These are phyloP conservation scores for Dionaea muscipula DNA, from an alignment of 179 eudicot genomes.

Conservation along the genomic window DNA sequence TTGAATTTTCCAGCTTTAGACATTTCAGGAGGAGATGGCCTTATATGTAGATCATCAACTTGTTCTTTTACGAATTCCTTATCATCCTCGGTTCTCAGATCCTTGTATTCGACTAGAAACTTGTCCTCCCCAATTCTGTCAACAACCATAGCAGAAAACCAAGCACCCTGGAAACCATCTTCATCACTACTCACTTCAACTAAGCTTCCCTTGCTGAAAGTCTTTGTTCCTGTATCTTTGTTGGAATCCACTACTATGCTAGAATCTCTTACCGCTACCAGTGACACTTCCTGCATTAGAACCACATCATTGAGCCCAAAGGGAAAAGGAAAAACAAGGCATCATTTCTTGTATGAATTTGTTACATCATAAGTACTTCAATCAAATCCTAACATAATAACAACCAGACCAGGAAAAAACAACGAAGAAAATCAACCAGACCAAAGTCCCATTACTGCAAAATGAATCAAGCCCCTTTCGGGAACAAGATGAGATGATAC, in stretches of 20 bases:
- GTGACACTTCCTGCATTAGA: constrained; percentile 15
- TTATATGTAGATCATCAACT: constrained; percentile 43
- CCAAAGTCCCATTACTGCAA: too few relatives aligned
- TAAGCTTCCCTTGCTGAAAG: constrained; percentile 28
- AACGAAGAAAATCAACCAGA: too few relatives aligned
- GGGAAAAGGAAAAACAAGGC: too few relatives aligned
- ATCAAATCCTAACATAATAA: too few relatives aligned
- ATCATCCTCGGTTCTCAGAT: constrained; percentile 54
- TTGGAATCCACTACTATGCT: constrained; percentile 1
- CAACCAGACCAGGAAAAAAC: too few relatives aligned
- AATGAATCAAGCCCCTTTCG: too few relatives aligned
- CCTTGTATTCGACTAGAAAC: constrained; percentile 50
- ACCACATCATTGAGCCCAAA: too few relatives aligned
- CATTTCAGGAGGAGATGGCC: constrained; percentile 66
- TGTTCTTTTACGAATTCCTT: constrained; percentile 47
- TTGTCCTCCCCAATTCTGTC: constrained; percentile 23
- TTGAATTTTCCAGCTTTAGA: constrained; percentile 27
- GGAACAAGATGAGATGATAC: too few relatives aligned
- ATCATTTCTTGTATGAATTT: too few relatives aligned
- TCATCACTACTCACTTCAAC: constrained; percentile 84
- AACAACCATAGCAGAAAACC: constrained; percentile 61
- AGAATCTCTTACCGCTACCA: constrained; percentile 1
- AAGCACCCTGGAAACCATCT: constrained; percentile 82
- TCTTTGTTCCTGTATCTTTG: constrained; percentile 13
- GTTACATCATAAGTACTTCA: too few relatives aligned